phyloP scores from a whole-genome alignment of 768 basidiomycete species.

The Boletus pseudopeckii region DNA sequence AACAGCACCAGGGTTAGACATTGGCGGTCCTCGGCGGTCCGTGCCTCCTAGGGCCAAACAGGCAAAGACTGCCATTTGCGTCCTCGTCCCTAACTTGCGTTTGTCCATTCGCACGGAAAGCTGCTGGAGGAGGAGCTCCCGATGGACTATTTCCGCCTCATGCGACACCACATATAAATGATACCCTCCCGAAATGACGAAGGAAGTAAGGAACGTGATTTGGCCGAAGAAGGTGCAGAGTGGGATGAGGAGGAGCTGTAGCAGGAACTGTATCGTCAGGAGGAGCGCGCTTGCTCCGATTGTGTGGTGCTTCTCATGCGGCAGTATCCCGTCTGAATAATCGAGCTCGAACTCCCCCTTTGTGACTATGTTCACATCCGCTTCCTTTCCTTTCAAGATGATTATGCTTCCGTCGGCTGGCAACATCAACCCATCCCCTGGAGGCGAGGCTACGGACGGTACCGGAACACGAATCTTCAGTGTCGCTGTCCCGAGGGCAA shows the following conservation, averaged over 20 bases:
- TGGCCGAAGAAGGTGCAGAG: conserved; percentile 33
- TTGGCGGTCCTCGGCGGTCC: background rate
- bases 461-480: conserved; percentile 22
- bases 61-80: conserved; percentile 29
- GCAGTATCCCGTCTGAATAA: conserved; percentile 9
- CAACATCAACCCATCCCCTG: conserved; percentile 32
- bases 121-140: conserved; percentile 12
- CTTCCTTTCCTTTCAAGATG: conserved; percentile 29
- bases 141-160: conserved; percentile 26
- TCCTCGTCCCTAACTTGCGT: conserved; percentile 19
- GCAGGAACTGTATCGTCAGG: conserved; percentile 27
- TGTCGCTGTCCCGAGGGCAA: conserved; percentile 25
- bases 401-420: conserved; percentile 18
- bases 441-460: conserved; percentile 23
- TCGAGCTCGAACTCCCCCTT: conserved; percentile 33
- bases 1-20: background rate
- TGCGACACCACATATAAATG: conserved; percentile 31
- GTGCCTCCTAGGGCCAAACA: conserved; percentile 20
- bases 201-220: conserved; percentile 26
- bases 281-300: conserved; percentile 27
- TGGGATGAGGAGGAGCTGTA: conserved; percentile 31
- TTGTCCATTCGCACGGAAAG: conserved; percentile 14
- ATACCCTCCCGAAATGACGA: conserved; percentile 32
- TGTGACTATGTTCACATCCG: conserved; percentile 27
- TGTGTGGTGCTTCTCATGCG: conserved; percentile 2